Evolutionary conservation across 176 grass and related monocot genomes (phyloP).

Genomic region (Oryza meridionalis): DNA sequence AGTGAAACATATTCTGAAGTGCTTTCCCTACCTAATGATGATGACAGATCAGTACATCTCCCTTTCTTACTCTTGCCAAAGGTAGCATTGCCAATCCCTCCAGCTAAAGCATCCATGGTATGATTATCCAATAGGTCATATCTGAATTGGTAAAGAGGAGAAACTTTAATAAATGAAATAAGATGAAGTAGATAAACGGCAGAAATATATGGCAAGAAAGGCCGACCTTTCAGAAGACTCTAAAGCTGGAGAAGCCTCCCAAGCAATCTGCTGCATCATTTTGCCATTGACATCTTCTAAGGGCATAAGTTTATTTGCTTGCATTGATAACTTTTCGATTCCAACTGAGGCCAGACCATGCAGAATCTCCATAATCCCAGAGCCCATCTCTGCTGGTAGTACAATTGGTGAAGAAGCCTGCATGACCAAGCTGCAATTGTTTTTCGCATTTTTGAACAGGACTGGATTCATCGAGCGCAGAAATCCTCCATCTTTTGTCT

Average conservation of each 20-base stretch:
- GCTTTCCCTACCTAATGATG: slow-evolving; percentile 48
- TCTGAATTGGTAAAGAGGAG: slow-evolving; percentile 43
- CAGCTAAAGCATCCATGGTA: slow-evolving; percentile 35
- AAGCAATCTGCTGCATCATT: slow-evolving; percentile 82
- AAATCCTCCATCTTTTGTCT: slow-evolving; percentile 89
- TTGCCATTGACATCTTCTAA: slow-evolving; percentile 97
- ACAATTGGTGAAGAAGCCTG: slow-evolving; percentile 91
- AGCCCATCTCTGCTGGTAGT: slow-evolving; percentile 96
- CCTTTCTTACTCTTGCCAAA: slow-evolving; percentile 57
- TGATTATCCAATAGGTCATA: slow-evolving; percentile 58
- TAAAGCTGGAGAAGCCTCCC: slow-evolving; percentile 67
- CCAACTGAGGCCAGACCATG: slow-evolving; percentile 85
- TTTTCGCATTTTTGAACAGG: slow-evolving; percentile 85
- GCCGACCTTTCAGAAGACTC: slow-evolving; percentile 64
- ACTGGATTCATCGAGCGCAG: slow-evolving; percentile 78
- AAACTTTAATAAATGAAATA: slow-evolving; percentile 30
- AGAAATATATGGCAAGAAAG: slow-evolving; percentile 25
- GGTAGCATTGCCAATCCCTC: slow-evolving; percentile 34
- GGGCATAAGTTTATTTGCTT: slow-evolving; percentile 96
- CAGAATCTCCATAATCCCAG: slow-evolving; percentile 93
- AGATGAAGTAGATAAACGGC: slow-evolving; percentile 11
- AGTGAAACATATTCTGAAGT: slow-evolving; percentile 86
- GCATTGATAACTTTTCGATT: slow-evolving; percentile 87
- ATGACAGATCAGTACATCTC: slow-evolving; percentile 46
- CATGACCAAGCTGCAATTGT: slow-evolving; percentile 86